Conservation (phyloP, 2,329 filamentous ascomycete genomes). For the Didymella pomorum region DNA sequence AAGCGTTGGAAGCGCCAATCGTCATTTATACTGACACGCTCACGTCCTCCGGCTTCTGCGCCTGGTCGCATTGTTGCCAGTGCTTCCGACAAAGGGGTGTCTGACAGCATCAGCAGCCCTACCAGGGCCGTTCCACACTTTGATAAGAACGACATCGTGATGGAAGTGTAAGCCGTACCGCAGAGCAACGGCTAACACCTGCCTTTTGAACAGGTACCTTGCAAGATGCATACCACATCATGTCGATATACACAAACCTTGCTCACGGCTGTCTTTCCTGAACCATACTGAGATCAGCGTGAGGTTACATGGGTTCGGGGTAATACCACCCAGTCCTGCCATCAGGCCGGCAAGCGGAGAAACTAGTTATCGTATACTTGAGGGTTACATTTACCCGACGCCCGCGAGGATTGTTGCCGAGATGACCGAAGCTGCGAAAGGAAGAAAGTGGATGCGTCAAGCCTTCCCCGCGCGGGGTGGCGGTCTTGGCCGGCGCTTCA, state of each 20-base stretch:
- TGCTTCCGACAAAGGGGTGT: slow-evolving; percentile 17
- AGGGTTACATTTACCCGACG: slow-evolving; percentile 18
- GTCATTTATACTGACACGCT: slow-evolving; percentile 47
- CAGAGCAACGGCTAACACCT: not conserved
- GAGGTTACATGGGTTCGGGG: slow-evolving; percentile 9
- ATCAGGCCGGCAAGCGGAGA: slow-evolving; percentile 14
- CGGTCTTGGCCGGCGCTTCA: slow-evolving; percentile 24
- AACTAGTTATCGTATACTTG: slow-evolving; percentile 18
- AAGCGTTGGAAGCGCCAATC: slow-evolving; percentile 54
- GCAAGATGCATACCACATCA: not conserved
- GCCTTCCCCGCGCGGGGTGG: slow-evolving; percentile 34
- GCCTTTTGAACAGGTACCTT: slow-evolving; percentile 8
- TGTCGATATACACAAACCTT: not conserved
- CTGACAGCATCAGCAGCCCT: slow-evolving; percentile 22
- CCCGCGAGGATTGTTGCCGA: slow-evolving; percentile 2
- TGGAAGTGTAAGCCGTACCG: not conserved
- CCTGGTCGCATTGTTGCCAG: slow-evolving; percentile 12
- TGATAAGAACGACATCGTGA: slow-evolving; percentile 16
- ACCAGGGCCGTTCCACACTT: slow-evolving; percentile 18
- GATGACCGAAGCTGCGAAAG: slow-evolving; percentile 9
- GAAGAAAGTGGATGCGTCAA: slow-evolving; percentile 25
- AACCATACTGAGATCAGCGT: slow-evolving; percentile 10
- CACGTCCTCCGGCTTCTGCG: slow-evolving; percentile 21
- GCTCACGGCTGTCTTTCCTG: slow-evolving; percentile 8
- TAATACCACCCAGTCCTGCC: not conserved